Evolutionary conservation across 2,329 filamentous ascomycete species (phyloP), one percentile per base, ranked within the genome.

Genomic region (Paecilomyces variotii): DNA sequence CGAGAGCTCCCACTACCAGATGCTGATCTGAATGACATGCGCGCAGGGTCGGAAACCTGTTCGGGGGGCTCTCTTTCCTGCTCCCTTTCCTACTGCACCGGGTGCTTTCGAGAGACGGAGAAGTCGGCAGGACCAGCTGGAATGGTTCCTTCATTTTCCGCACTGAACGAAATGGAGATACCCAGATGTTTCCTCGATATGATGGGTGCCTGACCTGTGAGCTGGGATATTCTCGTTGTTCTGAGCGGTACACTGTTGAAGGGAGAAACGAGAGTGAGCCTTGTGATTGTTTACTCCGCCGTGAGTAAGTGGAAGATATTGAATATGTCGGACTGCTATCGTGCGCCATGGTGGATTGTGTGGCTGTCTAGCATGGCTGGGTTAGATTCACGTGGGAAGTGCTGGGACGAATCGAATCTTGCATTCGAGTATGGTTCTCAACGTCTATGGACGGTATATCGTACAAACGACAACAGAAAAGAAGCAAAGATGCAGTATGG

Each of bases 131-230:
- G 57, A 68, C 70, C 14, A 75, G 60, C 45, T 72, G 72, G 35
- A 75, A 74, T 12, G 73, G 72, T 55, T 74, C 67, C 53, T 74
- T 75, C 73, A 75, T 75, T 59, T 62, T 70, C 19, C 70, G 68
- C 9, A 75, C 73, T 0, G 73, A 75, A 14, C 73, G 72, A 56
- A 75, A 75, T 0, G 73, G 73, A 10, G 73, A 75, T 39, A 74
- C 65, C 24, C 61, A 68, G 53, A 65, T 59, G 9, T 65, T 58
- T 0, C 57, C 62, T 4, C 71, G 68, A 14, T 71, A 70, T 35
- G 61, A 59, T 26, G 66, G 61, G 27, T 70, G 64, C 58, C 67
- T 63, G 25, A 63, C 55, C 35, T 67, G 62, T 11, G 66, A 60
- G 24, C 61, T 59, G n/a, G 68, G 65, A 57, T 68, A 66, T 28